Evolutionary conservation across 306 rosid species (phyloP).

Genomic region (Gastrolobium bilobum): DNA sequence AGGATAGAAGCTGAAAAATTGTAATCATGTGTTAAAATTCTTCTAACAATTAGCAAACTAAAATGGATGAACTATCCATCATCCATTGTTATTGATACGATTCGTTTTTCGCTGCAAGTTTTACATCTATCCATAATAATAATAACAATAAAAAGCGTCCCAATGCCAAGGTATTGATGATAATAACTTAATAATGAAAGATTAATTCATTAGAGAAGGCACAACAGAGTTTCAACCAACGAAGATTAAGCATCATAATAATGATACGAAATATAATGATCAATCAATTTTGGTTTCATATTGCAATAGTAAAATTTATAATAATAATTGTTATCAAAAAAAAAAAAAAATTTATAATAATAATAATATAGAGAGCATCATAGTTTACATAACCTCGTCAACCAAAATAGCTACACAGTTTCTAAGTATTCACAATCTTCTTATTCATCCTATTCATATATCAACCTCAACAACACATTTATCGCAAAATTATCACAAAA

Average conservation of each 20-base stretch:
- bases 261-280: neutral
- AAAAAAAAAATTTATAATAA: too few species aligned
- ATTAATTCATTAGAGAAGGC: neutral
- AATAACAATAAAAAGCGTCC: neutral
- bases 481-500: constrained; percentile 44
- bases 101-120: neutral
- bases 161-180: neutral
- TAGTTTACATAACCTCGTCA: neutral
- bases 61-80: constrained; percentile 6
- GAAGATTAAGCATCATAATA: neutral
- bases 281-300: neutral
- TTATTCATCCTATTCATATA: constrained; percentile 48
- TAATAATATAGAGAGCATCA: neutral
- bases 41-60: constrained; percentile 7
- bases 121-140: neutral
- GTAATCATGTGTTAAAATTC: constrained; percentile 35
- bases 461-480: neutral
- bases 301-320: constrained; percentile 39
- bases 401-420: constrained; percentile 40
- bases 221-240: neutral
- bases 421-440: constrained; percentile 64
- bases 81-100: neutral
- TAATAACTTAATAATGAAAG: neutral
- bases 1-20: constrained; percentile 39
- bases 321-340: too few species aligned